Percentiles rank a stretch among this genome's conserved stretches.
These are phyloP conservation scores for Mychonastes homosphaera DNA, from an alignment of 139 green algal genomes.

Conservation along the genomic window DNA sequence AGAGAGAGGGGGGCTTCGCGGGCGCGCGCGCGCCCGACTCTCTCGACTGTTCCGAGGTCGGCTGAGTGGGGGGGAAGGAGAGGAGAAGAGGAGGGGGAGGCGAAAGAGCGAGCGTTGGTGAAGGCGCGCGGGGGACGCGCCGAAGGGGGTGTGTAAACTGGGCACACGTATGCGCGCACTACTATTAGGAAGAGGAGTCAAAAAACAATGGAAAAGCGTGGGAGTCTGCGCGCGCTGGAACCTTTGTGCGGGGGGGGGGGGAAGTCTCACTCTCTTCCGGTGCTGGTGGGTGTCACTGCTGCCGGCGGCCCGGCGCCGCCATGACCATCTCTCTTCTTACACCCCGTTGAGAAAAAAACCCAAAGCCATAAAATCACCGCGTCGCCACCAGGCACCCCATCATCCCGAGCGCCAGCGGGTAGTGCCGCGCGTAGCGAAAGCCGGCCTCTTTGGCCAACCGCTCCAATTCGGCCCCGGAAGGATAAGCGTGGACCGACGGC, in stretches of 20 bases:
- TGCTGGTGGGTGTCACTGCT: background rate
- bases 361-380: slow-evolving; percentile 6
- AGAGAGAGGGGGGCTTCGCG: too few species aligned
- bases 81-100: too few species aligned
- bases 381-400: slow-evolving; percentile 69
- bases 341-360: background rate
- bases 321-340: background rate
- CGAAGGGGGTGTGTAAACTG: background rate
- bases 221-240: too few species aligned
- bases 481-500: slow-evolving; percentile 83
- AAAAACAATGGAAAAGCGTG: background rate
- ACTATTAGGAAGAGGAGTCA: background rate
- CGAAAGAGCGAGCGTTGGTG: too few species aligned
- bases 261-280: background rate
- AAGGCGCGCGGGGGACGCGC: too few species aligned
- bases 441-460: slow-evolving; percentile 55
- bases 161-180: background rate
- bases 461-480: slow-evolving; percentile 55
- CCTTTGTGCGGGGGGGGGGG: background rate
- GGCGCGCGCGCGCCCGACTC: too few species aligned
- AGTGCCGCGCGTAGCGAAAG: slow-evolving; percentile 63
- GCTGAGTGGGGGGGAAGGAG: too few species aligned
- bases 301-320: background rate
- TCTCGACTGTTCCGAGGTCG: too few species aligned
- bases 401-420: slow-evolving; percentile 72